Base-by-base conservation (phyloP, 2,329 filamentous ascomycete species). In the Calonectria montana region DNA sequence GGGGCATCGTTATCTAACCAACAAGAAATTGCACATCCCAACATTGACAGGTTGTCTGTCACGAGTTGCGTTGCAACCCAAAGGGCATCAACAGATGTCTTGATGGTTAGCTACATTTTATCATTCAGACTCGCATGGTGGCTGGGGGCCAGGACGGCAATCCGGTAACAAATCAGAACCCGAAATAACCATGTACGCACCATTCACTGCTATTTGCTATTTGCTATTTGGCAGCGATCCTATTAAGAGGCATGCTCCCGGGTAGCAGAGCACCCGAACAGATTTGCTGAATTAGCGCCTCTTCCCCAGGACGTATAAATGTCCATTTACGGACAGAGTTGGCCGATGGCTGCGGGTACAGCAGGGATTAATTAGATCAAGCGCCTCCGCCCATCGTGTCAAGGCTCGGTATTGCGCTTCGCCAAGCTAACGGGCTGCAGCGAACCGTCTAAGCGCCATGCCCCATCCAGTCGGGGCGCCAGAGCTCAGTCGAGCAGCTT, bases 331-430 rank as follows among this genome's bases (percentile, higher is more conserved):
- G 53, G 64, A 45, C 47, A 57, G 41, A 70, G 25, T 61, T 59
- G 68, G 25, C 65, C 50, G 37, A 65, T 45, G 9, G 35, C 15
- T 50, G 21, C 39, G 37, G 59, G 18, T 62, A 35, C 25, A 41
- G 25, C 62, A 64, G 62, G 55, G 57, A 59, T 57, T 59, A 59
- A 25, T 62, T 62, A 41, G 55, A 66, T 67, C 48, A 62, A 62
- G 41, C 65, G 35, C 21, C 29, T 21, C 67, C 59, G 55, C 18
- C 23, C 48, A 53, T 45, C 39, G 53, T 61, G 72, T 68, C 53
- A 74, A 67, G 66, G 73, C 67, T 75, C 75, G 77, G 77, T 69
- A 78, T 72, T 76, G 35, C 68, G 57, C 67, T 77, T 70, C 67
- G 77, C 67, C 74, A 72, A 73, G 63, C 74, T 68, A 78, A 65